Base-by-base conservation (phyloP, 345 rosid genomes). In the Aegle marmelos region DNA sequence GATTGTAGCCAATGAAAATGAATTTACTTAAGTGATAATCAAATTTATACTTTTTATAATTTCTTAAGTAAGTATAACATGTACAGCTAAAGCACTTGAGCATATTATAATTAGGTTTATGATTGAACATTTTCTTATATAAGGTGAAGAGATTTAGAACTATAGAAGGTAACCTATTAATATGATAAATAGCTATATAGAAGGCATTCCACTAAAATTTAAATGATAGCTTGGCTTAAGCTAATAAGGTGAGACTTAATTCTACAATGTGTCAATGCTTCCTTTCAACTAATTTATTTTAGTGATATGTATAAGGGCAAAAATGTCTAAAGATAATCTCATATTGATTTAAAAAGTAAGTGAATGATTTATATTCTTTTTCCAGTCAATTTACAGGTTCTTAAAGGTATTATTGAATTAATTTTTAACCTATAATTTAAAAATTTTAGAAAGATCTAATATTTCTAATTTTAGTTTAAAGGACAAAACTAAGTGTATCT, bases 111-210 rank as follows among this genome's bases (percentile, higher is more conserved):
- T 45, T 2, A 45, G 16, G 50, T 45, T 45, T 11, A 11, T 45
- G 16, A 56, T 19, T 56, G 50, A 41, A 56, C 6, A 3, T 5
- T 50, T 11, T 16, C 21, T 50, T 6, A 50, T 50, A 56, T 1
- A 2, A 1, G 5, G 22, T 6, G 1, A 56, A 0, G 7, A 2
- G 25, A 21, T 56, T 21, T 3, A n/a, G 0, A 19, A 19, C 1
- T 56, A 3, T 2, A 7, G 3, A 50, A 6, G 5, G 25, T 19
- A 56, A 8, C 22, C 1, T 56, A 22, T 21, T 21, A 19, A 21
- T 2, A 1, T 19, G 25, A 22, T 56, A 56, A n/a, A 19, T 3
- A n/a, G 24, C 4, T 6, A 0, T 56, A 56, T 7, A 0, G 6
- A 56, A 45, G 16, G 16, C 4, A 45, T 45, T 4, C 5, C 4